Evolutionary conservation across 1,139 yeast species (phyloP), one percentile per base, ranked within the genome.

Genomic region (Keqinozyma sinolaborantium): DNA sequence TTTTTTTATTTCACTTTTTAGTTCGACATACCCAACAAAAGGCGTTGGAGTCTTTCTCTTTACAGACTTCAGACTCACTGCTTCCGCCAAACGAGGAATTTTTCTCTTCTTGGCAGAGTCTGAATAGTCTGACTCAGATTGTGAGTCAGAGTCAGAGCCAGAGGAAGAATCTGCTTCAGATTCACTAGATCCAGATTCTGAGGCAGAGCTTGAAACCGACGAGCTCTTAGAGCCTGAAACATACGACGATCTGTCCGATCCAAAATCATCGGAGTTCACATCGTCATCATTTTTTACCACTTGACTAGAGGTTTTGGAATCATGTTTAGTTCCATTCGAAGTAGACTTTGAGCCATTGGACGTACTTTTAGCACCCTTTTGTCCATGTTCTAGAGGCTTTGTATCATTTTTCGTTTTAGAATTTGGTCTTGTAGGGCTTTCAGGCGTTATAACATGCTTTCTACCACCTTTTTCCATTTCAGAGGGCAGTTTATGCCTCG

Each of bases 141-240:
- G 21, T 14, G 38, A 31, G 11, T 32, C 15, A 7, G 37, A 33
- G 27, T 34, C 26, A 15, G 44, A 38, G 16, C 30, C 18, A n/a
- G 43, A 42, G 8, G 30, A 31, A 5, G 47, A 41, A 14, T 20
- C 26, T 9, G 42, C 35, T 20, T 32, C 32, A 11, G 40, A 30
- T 26, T 31, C 42, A 23, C 30, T 24, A 11, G 41, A 33, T 25
- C 14, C 32, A 4, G 42, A 36, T 20, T 25, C 28, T 8, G 36
- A 34, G 21, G 26, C 33, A 11, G 29, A 35, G 32, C 28, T 36
- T 14, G 44, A 37, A 18, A 29, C 29, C 5, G 41, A 32, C 9
- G 20, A 30, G n/a, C 35, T 30, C 13, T 18, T 31, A 9, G 36
- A 31, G 25, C 18, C 16, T 12, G 34, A 29, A 24, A 18, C 21